These are phyloP conservation scores for Tephrocybe sp. DNA, from an alignment of 768 basidiomycete species.

Conservation along the genomic window DNA sequence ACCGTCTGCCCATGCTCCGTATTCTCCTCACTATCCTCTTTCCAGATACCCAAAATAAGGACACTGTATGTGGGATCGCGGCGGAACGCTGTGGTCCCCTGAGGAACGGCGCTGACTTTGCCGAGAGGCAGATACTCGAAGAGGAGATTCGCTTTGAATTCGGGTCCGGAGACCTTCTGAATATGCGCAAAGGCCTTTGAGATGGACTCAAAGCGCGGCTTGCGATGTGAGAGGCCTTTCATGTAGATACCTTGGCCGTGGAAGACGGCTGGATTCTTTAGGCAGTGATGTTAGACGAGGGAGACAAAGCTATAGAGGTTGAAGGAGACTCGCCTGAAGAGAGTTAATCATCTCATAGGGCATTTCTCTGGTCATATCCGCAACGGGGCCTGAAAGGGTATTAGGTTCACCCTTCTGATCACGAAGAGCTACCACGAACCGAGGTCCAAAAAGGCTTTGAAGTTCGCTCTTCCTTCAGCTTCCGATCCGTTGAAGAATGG, in stretches of 20 bases:
- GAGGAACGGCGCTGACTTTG: slow-evolving; percentile 36
- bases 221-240: slow-evolving; percentile 38
- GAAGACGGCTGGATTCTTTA: slow-evolving; percentile 37
- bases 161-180: slow-evolving; percentile 23
- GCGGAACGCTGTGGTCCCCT: slow-evolving; percentile 38
- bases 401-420: neutral
- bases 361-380: slow-evolving; percentile 41
- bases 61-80: slow-evolving; percentile 34
- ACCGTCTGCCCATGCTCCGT: slow-evolving; percentile 23
- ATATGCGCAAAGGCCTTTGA: slow-evolving; percentile 29
- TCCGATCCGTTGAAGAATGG: slow-evolving; percentile 54
- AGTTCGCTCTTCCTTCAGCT: slow-evolving; percentile 44
- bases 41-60: slow-evolving; percentile 38
- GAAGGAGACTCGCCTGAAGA: slow-evolving; percentile 33
- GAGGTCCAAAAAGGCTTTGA: slow-evolving; percentile 45
- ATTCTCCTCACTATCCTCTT: slow-evolving; percentile 28
- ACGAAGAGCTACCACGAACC: slow-evolving; percentile 25
- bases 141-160: slow-evolving; percentile 28
- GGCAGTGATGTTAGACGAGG: neutral
- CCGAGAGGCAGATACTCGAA: slow-evolving; percentile 44
- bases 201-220: slow-evolving; percentile 27
- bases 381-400: slow-evolving; percentile 37
- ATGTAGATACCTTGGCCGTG: slow-evolving; percentile 44
- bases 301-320: neutral
- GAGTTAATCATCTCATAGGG: slow-evolving; percentile 48